Conservation (phyloP, 495 filamentous ascomycete species). For the Daldinia caldariorum region DNA sequence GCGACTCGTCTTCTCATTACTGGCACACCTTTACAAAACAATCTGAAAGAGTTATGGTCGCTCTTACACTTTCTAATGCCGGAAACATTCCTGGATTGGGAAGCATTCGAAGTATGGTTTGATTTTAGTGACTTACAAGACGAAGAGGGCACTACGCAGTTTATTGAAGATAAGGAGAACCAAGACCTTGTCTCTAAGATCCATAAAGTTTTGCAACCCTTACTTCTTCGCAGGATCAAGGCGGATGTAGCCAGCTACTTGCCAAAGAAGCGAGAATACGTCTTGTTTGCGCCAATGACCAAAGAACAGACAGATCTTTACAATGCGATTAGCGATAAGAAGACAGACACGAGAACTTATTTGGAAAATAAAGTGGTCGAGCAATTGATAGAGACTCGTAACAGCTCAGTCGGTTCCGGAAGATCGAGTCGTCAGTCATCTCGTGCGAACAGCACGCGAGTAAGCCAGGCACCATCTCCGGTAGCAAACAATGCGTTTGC, state of each 20-base stretch:
- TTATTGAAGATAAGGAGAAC: conserved; percentile 80
- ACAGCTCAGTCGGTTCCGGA: conserved; percentile 48
- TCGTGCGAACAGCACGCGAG: conserved; percentile 44
- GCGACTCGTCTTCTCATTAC: conserved; percentile 92
- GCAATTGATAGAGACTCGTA: conserved; percentile 61
- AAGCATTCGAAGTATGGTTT: conserved; percentile 93
- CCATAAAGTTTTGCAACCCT: conserved; percentile 90
- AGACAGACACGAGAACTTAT: conserved; percentile 73
- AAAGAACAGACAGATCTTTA: conserved; percentile 90
- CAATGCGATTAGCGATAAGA: conserved; percentile 81
- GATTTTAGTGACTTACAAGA: conserved; percentile 92
- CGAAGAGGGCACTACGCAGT: conserved; percentile 71
- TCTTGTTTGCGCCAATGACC: conserved; percentile 90
- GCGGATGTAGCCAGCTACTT: conserved; percentile 88
- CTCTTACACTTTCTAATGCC: conserved; percentile 93
- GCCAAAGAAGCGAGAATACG: conserved; percentile 96
- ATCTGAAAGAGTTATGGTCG: conserved; percentile 94
- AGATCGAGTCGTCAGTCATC: conserved; percentile 53
- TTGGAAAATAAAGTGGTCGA: conserved; percentile 88
- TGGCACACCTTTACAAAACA: conserved; percentile 95
- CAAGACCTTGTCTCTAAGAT: conserved; percentile 86
- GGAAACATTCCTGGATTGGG: conserved; percentile 87
- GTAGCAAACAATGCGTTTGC: conserved; percentile 55
- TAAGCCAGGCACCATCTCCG: conserved; percentile 33
- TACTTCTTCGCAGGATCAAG: conserved; percentile 88